Evolutionary conservation across 495 filamentous ascomycete genomes (phyloP), one percentile per base, ranked within the genome.

Genomic region (Aspergillus biplanus): DNA sequence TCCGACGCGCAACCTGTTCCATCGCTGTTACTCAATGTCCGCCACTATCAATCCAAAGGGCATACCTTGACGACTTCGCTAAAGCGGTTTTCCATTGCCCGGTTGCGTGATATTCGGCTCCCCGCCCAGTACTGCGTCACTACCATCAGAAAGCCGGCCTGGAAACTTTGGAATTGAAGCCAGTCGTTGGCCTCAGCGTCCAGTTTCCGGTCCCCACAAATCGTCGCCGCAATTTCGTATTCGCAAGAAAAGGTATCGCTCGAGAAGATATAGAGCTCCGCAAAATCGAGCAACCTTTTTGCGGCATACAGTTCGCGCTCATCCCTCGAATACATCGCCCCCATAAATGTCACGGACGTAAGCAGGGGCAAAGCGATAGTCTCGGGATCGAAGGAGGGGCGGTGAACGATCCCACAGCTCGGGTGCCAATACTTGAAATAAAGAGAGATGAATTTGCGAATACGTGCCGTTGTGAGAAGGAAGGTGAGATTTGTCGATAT

Each of bases 401-500:
- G 34, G 58, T 81, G 78, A 11, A 82, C 60, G 42, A 82, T 77
- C 3, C 76, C 59, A 55, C 78, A 81, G 63, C 75, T 80, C 4
- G 70, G 73, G 37, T 83, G 79, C 81, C 81, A 83, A 59, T 76
- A 78, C 52, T 73, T 73, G 63, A 80, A 80, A 62, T 82, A 82
- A 5, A 82, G 65, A 13, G 65, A 52, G 0, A 77, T 62, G 35
- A 77, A 79, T 52, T 78, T 80, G 9, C 71, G 75, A 18, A 83
- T 80, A 15, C 76, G 73, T 1, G 73, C 69, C 0, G 80, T 80
- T 0, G 74, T 79, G 32, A 83, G 69, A 3, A 82, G 52, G 21
- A 74, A 78, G 47, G 72, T 75, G 5, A 81, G 68, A 27, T 73
- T 71, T 5, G 69, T 60, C 5, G 77, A 75, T 5, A 83, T 70